Conservation (phyloP, 768 basidiomycete species). For the Pisolithus sp. region DNA sequence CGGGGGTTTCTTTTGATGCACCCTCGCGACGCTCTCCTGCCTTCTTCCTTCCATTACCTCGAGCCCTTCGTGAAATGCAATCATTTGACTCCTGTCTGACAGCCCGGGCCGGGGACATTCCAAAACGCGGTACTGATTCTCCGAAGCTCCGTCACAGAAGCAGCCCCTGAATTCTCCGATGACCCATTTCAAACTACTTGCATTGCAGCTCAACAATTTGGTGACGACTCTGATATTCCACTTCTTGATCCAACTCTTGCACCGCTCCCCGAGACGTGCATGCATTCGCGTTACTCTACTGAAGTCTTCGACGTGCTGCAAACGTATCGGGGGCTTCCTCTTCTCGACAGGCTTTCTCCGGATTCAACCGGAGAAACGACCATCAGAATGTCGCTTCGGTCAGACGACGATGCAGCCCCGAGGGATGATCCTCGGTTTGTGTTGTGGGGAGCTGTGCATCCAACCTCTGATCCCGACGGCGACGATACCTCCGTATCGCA, state of each 20-base stretch:
- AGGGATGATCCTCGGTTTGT: constrained; percentile 88
- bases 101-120: constrained; percentile 47
- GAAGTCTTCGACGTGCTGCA: constrained; percentile 79
- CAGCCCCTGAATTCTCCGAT: not conserved
- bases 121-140: constrained; percentile 7
- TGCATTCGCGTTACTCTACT: constrained; percentile 61
- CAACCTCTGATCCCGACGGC: constrained; percentile 25
- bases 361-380: constrained; percentile 57
- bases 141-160: constrained; percentile 6
- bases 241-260: constrained; percentile 22
- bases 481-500: constrained; percentile 37
- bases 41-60: constrained; percentile 41
- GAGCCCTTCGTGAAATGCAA: constrained; percentile 74
- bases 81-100: constrained; percentile 82
- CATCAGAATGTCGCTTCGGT: constrained; percentile 62
- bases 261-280: constrained; percentile 42
- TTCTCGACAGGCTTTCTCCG: constrained; percentile 57
- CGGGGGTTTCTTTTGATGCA: constrained; percentile 54
- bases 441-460: constrained; percentile 69
- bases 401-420: constrained; percentile 65
- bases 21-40: constrained; percentile 42
- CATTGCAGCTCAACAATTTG: constrained; percentile 21
- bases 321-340: constrained; percentile 70
- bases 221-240: constrained; percentile 24
- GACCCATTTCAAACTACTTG: constrained; percentile 17